Evolutionary conservation across 2,329 filamentous ascomycete species (phyloP).

Genomic region (Colletotrichum orbiculare): DNA sequence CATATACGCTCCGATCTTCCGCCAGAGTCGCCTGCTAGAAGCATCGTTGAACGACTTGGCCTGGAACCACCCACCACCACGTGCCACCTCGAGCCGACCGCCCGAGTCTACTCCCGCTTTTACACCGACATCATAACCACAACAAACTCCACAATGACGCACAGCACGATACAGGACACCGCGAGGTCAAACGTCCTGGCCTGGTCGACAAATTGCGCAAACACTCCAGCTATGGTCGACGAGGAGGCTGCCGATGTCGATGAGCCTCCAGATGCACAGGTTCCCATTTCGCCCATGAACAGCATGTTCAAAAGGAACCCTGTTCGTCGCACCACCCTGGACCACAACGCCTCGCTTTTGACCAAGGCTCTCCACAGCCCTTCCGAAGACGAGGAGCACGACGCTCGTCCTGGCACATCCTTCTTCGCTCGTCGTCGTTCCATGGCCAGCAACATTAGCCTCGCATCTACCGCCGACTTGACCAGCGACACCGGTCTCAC

Average conservation of each 20-base stretch:
- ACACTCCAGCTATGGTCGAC: conserved; percentile 55
- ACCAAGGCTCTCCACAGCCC: conserved; percentile 83
- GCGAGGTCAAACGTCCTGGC: conserved; percentile 56
- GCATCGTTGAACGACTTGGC: conserved; percentile 36
- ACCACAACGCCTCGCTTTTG: conserved; percentile 82
- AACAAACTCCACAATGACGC: conserved; percentile 46
- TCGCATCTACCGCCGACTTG: conserved; percentile 86
- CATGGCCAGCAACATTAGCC: conserved; percentile 82
- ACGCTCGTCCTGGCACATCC: conserved; percentile 49
- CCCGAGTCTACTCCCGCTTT: conserved; percentile 15
- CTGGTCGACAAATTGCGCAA: conserved; percentile 57
- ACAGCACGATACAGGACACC: conserved; percentile 49
- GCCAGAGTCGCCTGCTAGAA: conserved; percentile 29
- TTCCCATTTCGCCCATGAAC: conserved; percentile 42
- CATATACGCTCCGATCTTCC: conserved; percentile 20
- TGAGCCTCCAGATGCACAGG: conserved; percentile 80
- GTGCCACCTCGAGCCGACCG: conserved; percentile 30
- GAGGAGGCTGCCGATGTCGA: conserved; percentile 83
- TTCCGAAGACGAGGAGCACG: conserved; percentile 66
- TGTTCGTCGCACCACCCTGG: conserved; percentile 57
- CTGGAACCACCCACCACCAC: conserved; percentile 15
- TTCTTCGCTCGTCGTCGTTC: conserved; percentile 65
- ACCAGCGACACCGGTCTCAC: conserved; percentile 95
- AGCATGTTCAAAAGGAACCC: conserved; percentile 59
- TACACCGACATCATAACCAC: conserved; percentile 13